Evolutionary conservation across 306 rosid genomes (phyloP).

Genomic region (Lagenaria siceraria): DNA sequence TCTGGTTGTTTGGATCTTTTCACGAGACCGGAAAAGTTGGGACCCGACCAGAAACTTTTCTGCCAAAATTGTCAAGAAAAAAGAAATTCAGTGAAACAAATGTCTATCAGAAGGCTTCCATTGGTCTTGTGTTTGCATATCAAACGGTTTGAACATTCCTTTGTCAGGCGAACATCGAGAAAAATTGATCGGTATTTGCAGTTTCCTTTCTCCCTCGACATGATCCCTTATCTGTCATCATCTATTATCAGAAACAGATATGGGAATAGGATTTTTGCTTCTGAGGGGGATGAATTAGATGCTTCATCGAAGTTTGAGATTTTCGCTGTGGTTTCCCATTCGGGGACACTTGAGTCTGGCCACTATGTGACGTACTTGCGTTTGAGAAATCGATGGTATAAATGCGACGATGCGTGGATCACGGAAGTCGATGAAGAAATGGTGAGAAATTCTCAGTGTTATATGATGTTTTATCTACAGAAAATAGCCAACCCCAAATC

Average conservation of each 20-base stretch:
- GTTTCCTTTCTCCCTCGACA: slow-evolving; percentile 74
- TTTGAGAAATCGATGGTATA: slow-evolving; percentile 62
- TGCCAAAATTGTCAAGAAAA: slow-evolving; percentile 61
- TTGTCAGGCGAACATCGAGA: slow-evolving; percentile 41
- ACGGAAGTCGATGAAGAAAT: slow-evolving; percentile 65
- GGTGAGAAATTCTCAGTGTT: slow-evolving; percentile 84
- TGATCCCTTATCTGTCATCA: slow-evolving; percentile 69
- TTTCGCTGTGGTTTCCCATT: slow-evolving; percentile 73
- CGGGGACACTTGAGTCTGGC: slow-evolving; percentile 79
- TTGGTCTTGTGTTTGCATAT: slow-evolving; percentile 67
- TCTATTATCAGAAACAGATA: slow-evolving; percentile 68
- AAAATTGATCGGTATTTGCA: slow-evolving; percentile 67
- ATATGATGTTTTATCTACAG: slow-evolving; percentile 76
- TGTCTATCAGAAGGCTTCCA: slow-evolving; percentile 77
- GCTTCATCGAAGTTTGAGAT: slow-evolving; percentile 49
- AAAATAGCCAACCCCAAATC: slow-evolving; percentile 38
- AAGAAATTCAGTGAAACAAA: slow-evolving; percentile 64
- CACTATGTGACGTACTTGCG: slow-evolving; percentile 72
- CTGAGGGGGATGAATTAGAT: slow-evolving; percentile 63
- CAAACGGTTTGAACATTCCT: slow-evolving; percentile 75
- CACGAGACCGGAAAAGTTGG: slow-evolving; percentile 82
- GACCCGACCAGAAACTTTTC: slow-evolving; percentile 81
- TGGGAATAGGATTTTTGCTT: slow-evolving; percentile 69
- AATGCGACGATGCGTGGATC: slow-evolving; percentile 87
- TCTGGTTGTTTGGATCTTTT: slow-evolving; percentile 71